Conservation (phyloP, 176 grass and related monocot species). For the Zizania latifolia region DNA sequence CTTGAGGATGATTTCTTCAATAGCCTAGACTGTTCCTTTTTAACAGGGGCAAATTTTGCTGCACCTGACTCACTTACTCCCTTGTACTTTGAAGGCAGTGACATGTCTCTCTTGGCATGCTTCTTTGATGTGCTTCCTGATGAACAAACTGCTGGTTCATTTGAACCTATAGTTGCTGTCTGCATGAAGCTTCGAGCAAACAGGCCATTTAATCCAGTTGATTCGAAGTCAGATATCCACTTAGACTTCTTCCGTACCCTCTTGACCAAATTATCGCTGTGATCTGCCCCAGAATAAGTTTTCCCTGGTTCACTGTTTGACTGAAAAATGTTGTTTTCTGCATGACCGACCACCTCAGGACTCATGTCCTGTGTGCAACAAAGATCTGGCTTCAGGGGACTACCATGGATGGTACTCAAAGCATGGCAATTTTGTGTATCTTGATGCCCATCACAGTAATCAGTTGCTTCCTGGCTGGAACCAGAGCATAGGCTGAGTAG, state of each 20-base stretch:
- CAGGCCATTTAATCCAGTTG: constrained; percentile 23
- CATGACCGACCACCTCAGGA: neutral
- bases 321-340: neutral
- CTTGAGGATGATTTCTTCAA: neutral
- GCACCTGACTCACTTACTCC: neutral
- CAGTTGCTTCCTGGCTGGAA: too few relatives aligned
- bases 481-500: neutral
- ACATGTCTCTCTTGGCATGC: neutral
- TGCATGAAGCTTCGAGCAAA: constrained; percentile 3
- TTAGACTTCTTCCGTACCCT: constrained; percentile 51
- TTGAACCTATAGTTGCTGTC: neutral
- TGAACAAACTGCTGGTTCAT: neutral
- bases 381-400: constrained; percentile 3
- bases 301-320: neutral
- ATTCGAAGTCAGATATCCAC: constrained; percentile 53
- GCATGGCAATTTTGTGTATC: neutral
- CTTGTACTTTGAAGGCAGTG: neutral
- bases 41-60: neutral
- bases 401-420: neutral
- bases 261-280: constrained; percentile 32
- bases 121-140: neutral
- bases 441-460: neutral
- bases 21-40: neutral
- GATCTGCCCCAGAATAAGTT: constrained; percentile 7
- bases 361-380: neutral